Evolutionary conservation across 164 flowering plant genomes (phyloP), one percentile per base, ranked within the genome.

Genomic region (Echeveria elegans): DNA sequence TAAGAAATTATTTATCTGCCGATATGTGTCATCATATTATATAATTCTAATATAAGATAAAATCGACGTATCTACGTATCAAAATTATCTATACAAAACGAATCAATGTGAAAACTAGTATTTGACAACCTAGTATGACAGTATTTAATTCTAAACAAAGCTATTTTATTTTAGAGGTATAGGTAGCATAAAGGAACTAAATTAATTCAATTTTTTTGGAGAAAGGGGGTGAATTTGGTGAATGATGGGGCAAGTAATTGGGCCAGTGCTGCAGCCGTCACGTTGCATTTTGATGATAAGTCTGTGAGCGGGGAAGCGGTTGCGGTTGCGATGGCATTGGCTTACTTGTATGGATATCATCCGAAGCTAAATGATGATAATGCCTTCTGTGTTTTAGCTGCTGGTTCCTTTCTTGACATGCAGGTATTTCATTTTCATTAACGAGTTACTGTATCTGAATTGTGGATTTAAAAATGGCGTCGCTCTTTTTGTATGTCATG

Each of bases 321-420:
- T 73, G 88, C 99, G 7, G 86, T 95, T 73, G 85, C 85, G n/a
- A 78, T 82, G 73, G 87, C 97, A 40, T 77, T 95, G 77, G 97
- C 99, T 1, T 95, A 95, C 75, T 78, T 95, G 32, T 92, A 95
- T 73, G 99, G 99, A 9, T 90, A 88, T 69, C 86, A 86, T 63
- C 97, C 99, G 8, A 88, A 87, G 82, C 88, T 95, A 72, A 88
- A 86, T 77, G 97, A 89, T 68, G 78, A 69, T 64, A 95, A 87
- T 75, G 99, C 99, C 30, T 95, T 89, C 70, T 94, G 99, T 32
- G 97, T 95, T 76, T 85, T 95, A 71, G 99, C 97, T 69, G 97
- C 96, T 71, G 97, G 97, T 63, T 95, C 97, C 7, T 92, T 95
- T 83, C 97, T 92, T 69, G 97, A 95, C 72, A 97, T 94, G 73